Percentiles rank a stretch among this genome's conserved stretches.
phyloP scores from a whole-genome alignment of 352 stramenopile species.

The Phytopythium kandeliae region DNA sequence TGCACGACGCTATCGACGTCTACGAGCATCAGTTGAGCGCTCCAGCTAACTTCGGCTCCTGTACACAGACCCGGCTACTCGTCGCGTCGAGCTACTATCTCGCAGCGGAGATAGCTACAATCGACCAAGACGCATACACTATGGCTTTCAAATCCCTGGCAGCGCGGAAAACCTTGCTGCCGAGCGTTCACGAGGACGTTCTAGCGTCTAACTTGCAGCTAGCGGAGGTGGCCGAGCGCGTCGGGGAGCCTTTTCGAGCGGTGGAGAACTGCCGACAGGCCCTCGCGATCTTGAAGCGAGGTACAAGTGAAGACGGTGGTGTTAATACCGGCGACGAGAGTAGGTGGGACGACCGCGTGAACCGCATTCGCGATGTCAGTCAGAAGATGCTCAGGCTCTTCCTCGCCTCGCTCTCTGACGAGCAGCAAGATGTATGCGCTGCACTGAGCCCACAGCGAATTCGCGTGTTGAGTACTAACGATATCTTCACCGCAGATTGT shows the following conservation, averaged over 20 bases:
- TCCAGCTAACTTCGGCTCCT: conserved; percentile 10
- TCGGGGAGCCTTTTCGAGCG: conserved; percentile 50
- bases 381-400: conserved; percentile 35
- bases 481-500: conserved; percentile 20
- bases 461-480: not conserved
- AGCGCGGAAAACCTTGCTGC: conserved; percentile 28
- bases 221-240: conserved; percentile 22
- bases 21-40: conserved; percentile 43
- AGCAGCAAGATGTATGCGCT: conserved; percentile 16
- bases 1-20: conserved; percentile 48
- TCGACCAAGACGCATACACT: conserved; percentile 35
- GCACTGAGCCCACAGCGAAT: not conserved
- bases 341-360: conserved; percentile 3
- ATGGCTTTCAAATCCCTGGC: conserved; percentile 27
- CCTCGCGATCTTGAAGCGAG: conserved; percentile 23
- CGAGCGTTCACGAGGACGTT: conserved; percentile 19
- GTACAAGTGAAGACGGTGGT: conserved; percentile 6
- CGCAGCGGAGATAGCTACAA: not conserved
- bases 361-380: conserved; percentile 31
- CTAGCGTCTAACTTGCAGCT: conserved; percentile 45
- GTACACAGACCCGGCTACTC: conserved; percentile 14
- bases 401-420: conserved; percentile 21
- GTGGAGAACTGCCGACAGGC: conserved; percentile 45
- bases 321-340: not conserved
- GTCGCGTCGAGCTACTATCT: conserved; percentile 33